These are phyloP conservation scores for Nothophaeocryptopus gaeumannii DNA, from an alignment of 2,329 filamentous ascomycete genomes.

Conservation along the genomic window DNA sequence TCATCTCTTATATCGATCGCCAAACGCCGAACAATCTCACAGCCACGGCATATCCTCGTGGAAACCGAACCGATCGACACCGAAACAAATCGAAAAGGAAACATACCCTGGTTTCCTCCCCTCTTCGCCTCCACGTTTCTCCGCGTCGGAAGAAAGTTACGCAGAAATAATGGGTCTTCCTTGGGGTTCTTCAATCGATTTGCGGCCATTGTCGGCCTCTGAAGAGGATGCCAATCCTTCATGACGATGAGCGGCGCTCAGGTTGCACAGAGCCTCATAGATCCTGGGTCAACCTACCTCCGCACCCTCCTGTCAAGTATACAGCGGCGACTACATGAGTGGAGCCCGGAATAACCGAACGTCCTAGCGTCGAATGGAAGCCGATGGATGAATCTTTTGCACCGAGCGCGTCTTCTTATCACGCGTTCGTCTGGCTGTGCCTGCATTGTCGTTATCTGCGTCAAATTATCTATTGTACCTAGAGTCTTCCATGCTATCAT, in stretches of 20 bases:
- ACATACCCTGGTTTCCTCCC: no score
- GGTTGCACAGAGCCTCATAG: not conserved
- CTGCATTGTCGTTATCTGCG: no score
- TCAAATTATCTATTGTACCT: no score
- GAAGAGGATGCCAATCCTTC: not conserved
- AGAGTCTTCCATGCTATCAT: no score
- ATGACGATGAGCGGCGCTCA: not conserved
- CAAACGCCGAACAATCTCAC: conserved; percentile 1
- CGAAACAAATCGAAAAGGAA: not conserved
- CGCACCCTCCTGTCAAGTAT: not conserved
- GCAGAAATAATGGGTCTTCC: not conserved
- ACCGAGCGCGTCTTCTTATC: no score
- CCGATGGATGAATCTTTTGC: no score
- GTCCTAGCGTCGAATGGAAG: no score
- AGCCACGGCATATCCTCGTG: not conserved
- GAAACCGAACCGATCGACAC: not conserved
- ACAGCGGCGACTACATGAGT: not conserved
- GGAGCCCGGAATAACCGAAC: no score
- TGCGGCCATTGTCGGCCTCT: no score
- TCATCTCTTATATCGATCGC: not conserved
- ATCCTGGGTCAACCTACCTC: not conserved
- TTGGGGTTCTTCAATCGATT: no score
- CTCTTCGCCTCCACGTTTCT: not conserved
- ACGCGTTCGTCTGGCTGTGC: no score
- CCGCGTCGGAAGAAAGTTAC: not conserved